These are phyloP conservation scores for Wickerhamomyces tratensis DNA, from an alignment of 805 yeast genomes.

Conservation along the genomic window DNA sequence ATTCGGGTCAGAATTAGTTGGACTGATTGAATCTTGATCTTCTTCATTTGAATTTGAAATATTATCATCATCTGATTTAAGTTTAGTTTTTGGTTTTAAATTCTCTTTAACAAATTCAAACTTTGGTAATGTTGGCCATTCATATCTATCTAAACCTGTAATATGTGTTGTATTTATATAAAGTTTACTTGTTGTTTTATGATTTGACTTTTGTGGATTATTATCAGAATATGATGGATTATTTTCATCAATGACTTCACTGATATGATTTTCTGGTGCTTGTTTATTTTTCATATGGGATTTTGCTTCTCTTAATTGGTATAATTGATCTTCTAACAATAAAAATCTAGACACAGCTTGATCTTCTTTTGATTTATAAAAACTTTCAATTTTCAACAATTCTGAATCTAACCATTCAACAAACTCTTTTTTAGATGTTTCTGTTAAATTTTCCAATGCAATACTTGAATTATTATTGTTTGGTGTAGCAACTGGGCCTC, in stretches of 20 bases:
- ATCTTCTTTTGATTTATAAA: slow-evolving; percentile 51
- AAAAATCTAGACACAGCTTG: slow-evolving; percentile 51
- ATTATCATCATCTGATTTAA: slow-evolving; percentile 1
- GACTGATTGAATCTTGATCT: slow-evolving; percentile 1
- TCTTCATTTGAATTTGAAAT: neutral
- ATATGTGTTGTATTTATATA: slow-evolving; percentile 1
- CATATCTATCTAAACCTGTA: slow-evolving; percentile 24
- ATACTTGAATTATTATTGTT: neutral
- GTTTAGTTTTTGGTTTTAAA: slow-evolving; percentile 3
- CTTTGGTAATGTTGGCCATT: slow-evolving; percentile 31
- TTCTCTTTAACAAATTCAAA: slow-evolving; percentile 20
- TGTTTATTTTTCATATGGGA: slow-evolving; percentile 10
- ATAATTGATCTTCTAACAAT: slow-evolving; percentile 59
- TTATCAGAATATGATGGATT: neutral
- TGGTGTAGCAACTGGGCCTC: slow-evolving; percentile 5
- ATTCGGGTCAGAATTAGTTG: slow-evolving; percentile 3
- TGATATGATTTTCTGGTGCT: neutral
- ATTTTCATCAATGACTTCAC: neutral
- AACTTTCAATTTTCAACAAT: slow-evolving; percentile 46
- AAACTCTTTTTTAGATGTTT: slow-evolving; percentile 38
- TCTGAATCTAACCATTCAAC: slow-evolving; percentile 60
- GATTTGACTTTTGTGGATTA: slow-evolving; percentile 3
- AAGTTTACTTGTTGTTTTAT: too few relatives aligned
- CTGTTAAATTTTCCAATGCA: slow-evolving; percentile 14
- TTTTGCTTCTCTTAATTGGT: slow-evolving; percentile 49